phyloP scores from a whole-genome alignment of 2,329 filamentous ascomycete species.

The Colletotrichum musicola region DNA sequence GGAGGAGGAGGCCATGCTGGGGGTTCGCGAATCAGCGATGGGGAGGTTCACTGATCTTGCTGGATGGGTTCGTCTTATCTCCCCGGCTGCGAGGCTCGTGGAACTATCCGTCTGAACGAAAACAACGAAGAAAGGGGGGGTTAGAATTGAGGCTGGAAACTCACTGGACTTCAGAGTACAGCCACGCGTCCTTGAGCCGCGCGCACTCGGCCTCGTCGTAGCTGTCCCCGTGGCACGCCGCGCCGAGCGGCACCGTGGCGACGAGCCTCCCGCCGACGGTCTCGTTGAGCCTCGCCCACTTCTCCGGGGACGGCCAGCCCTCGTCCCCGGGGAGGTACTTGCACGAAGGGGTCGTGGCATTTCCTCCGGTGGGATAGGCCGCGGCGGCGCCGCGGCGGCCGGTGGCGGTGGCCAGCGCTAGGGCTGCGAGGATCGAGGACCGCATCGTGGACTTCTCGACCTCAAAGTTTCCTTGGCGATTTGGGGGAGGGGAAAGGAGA shows the following conservation, averaged over 20 bases:
- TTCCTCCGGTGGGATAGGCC: not conserved
- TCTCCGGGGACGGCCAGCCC: conserved; percentile 25
- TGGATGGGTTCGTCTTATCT: too few relatives aligned
- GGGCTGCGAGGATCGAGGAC: conserved; percentile 14
- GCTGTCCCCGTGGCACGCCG: conserved; percentile 25
- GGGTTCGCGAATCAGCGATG: conserved; percentile 5
- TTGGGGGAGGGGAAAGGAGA: conserved; percentile 3
- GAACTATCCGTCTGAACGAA: not conserved
- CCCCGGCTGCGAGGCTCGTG: not conserved
- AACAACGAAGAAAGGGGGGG: not conserved
- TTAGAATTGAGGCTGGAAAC: not conserved
- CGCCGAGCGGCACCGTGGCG: conserved; percentile 30
- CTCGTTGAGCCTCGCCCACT: conserved; percentile 34
- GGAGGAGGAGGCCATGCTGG: conserved; percentile 34
- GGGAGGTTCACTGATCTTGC: not conserved
- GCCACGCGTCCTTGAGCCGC: conserved; percentile 30
- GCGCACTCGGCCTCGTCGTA: conserved; percentile 35
- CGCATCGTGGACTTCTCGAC: conserved; percentile 7
- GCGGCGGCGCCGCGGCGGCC: not conserved
- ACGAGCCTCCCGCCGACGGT: conserved; percentile 33
- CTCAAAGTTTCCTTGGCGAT: conserved; percentile 3
- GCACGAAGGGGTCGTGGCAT: conserved; percentile 16
- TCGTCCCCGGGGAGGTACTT: conserved; percentile 35
- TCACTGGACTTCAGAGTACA: conserved; percentile 36
- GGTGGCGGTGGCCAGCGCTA: conserved; percentile 13